These are phyloP conservation scores for Teunomyces lycoperdinae DNA, from an alignment of 805 yeast species.

Conservation along the genomic window DNA sequence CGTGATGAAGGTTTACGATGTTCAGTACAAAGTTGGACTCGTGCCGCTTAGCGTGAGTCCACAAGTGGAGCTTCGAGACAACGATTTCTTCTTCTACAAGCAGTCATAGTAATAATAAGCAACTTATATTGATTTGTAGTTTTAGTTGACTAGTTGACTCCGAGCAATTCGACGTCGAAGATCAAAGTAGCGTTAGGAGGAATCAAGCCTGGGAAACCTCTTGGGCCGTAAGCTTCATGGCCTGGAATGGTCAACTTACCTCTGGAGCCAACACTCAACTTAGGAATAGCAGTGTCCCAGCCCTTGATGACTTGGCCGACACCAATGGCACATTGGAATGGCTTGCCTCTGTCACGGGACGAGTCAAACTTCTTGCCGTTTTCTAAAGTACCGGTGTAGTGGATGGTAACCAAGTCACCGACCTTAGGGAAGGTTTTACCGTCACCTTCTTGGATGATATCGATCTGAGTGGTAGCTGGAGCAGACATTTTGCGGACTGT, in stretches of 20 bases:
- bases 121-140: neutral
- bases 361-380: constrained; percentile 96
- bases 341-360: constrained; percentile 90
- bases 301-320: constrained; percentile 96
- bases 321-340: constrained; percentile 92
- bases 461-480: constrained; percentile 40
- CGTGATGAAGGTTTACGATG: constrained; percentile 60
- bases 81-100: constrained; percentile 15
- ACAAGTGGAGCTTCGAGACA: constrained; percentile 14
- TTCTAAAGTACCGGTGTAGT: constrained; percentile 92
- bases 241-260: constrained; percentile 93
- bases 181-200: constrained; percentile 95
- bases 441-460: constrained; percentile 62
- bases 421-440: constrained; percentile 80
- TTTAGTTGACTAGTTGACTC: constrained; percentile 41
- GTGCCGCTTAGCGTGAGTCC: constrained; percentile 35
- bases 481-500: constrained; percentile 30
- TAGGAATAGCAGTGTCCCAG: constrained; percentile 94
- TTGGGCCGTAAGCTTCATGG: constrained; percentile 85
- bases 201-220: constrained; percentile 95
- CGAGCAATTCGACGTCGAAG: constrained; percentile 74
- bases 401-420: constrained; percentile 90
- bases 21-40: constrained; percentile 62
- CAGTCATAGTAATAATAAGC: neutral
- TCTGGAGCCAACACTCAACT: constrained; percentile 88